phyloP scores from a whole-genome alignment of 768 basidiomycete genomes.

The Chalciporus chontae region DNA sequence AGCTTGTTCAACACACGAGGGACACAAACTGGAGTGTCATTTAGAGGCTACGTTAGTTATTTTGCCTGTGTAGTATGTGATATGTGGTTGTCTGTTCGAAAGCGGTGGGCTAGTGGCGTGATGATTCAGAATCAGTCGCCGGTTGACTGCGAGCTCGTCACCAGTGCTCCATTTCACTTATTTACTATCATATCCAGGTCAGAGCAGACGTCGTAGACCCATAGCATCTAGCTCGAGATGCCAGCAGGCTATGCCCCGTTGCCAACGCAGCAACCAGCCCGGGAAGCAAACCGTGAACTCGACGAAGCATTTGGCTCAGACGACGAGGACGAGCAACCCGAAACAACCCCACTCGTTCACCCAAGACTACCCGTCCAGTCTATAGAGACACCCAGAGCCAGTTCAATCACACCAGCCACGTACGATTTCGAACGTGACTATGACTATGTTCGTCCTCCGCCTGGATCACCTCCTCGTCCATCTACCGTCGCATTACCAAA shows the following conservation, averaged over 20 bases:
- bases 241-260: conserved; percentile 51
- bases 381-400: conserved; percentile 16
- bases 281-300: conserved; percentile 56
- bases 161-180: not conserved
- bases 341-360: conserved; percentile 38
- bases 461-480: conserved; percentile 70
- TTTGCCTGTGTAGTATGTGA: too few species aligned
- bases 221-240: conserved; percentile 32
- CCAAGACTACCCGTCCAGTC: conserved; percentile 11
- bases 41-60: too few species aligned
- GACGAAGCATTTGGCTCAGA: conserved; percentile 74
- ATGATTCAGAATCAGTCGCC: too few species aligned
- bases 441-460: conserved; percentile 65
- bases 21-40: too few species aligned
- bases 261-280: conserved; percentile 44
- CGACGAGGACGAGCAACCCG: conserved; percentile 36
- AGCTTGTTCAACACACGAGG: too few species aligned
- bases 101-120: too few species aligned
- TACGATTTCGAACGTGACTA: conserved; percentile 85
- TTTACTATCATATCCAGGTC: not conserved
- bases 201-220: not conserved
- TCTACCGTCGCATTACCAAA: conserved; percentile 59
- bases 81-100: too few species aligned
- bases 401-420: conserved; percentile 22
- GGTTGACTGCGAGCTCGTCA: too few species aligned